Conservation (phyloP, 306 rosid genomes). For the Lathyrus oleraceus region DNA sequence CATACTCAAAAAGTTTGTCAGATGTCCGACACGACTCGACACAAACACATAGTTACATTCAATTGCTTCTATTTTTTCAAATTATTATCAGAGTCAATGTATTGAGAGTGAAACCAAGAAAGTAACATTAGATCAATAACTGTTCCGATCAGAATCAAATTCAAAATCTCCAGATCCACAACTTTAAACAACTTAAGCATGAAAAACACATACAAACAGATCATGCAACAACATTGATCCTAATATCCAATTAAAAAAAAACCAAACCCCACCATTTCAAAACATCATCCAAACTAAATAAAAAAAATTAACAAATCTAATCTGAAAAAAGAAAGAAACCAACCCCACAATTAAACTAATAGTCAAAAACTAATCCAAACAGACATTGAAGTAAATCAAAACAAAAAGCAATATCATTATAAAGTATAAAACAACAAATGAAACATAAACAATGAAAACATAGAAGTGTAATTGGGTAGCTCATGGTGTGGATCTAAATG, state of each 20-base stretch:
- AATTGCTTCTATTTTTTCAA: no score
- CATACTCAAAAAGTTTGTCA: no score
- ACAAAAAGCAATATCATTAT: not conserved
- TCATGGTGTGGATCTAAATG: conserved; percentile 32
- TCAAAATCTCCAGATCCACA: not conserved
- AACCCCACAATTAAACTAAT: conserved; percentile 13
- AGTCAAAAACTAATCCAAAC: not conserved
- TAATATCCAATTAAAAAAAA: not conserved
- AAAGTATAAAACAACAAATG: not conserved
- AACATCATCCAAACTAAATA: conserved; percentile 9
- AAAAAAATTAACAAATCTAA: not conserved
- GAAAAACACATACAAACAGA: not conserved
- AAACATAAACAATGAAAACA: conserved; percentile 15
- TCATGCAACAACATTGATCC: conserved; percentile 5
- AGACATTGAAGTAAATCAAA: not conserved
- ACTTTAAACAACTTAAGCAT: not conserved
- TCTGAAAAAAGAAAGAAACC: not conserved
- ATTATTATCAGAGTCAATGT: no score
- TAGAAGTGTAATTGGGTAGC: not conserved
- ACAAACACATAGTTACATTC: no score
- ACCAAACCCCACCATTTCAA: conserved; percentile 5
- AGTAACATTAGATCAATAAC: not conserved
- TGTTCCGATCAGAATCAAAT: not conserved
- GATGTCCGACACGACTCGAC: no score
- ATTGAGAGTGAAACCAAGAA: no score